phyloP scores from a whole-genome alignment of 441 rosid genomes.

The Euphorbia celastroides region DNA sequence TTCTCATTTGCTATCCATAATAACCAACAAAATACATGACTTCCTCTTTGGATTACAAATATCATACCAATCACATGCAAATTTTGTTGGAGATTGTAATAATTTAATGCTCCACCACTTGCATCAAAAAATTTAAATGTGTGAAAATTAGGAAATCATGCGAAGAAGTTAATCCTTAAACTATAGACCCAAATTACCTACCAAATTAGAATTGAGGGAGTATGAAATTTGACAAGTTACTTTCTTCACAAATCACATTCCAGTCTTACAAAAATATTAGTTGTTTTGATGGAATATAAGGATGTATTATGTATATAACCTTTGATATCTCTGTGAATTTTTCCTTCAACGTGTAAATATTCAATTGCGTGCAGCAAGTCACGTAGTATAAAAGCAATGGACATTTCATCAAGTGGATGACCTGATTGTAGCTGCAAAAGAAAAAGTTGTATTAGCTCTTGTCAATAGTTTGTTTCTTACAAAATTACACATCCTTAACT shows the following conservation, averaged over 20 bases:
- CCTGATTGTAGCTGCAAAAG: slow-evolving; percentile 86
- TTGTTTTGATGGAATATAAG: neutral
- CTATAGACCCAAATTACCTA: too few relatives aligned
- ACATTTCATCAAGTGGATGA: slow-evolving; percentile 84
- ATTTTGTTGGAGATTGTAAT: too few relatives aligned
- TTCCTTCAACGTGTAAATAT: slow-evolving; percentile 90
- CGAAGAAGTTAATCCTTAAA: too few relatives aligned
- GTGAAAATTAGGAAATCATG: too few relatives aligned
- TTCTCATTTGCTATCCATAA: too few relatives aligned
- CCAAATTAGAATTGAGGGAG: too few relatives aligned
- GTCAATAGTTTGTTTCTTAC: neutral
- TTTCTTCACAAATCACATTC: neutral
- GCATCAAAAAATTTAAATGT: too few relatives aligned
- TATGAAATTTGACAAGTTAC: neutral
- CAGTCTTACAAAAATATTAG: slow-evolving; percentile 9
- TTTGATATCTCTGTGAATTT: slow-evolving; percentile 98
- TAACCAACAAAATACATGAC: too few relatives aligned
- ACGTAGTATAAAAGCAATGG: slow-evolving; percentile 86
- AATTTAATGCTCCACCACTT: too few relatives aligned
- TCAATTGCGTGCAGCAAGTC: slow-evolving; percentile 97
- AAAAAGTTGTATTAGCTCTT: slow-evolving; percentile 22
- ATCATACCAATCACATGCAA: too few relatives aligned
- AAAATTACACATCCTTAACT: neutral
- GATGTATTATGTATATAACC: slow-evolving; percentile 32
- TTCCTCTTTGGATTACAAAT: too few relatives aligned